These are phyloP conservation scores for Penicillium malachiteum DNA, from an alignment of 495 filamentous ascomycete species.

Conservation along the genomic window DNA sequence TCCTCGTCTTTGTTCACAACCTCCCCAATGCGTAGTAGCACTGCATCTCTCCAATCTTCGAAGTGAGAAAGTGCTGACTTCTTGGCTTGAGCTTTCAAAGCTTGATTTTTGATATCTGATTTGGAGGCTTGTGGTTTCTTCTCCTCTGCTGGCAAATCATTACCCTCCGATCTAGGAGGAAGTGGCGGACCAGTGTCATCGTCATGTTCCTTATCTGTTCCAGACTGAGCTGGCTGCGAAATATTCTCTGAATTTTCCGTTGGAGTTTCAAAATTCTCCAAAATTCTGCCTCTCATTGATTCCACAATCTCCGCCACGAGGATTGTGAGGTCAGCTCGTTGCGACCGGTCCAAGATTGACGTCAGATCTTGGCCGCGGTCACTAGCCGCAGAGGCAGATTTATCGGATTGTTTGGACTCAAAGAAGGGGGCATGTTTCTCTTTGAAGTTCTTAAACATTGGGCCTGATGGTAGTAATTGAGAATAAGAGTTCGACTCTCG, in stretches of 20 bases:
- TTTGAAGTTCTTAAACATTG: slow-evolving; percentile 45
- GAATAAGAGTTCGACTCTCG: background rate
- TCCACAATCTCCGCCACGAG: slow-evolving; percentile 44
- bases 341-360: slow-evolving; percentile 48
- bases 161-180: slow-evolving; percentile 17
- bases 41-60: slow-evolving; percentile 62
- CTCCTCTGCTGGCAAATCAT: background rate
- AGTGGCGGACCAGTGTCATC: slow-evolving; percentile 15
- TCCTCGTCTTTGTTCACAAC: slow-evolving; percentile 60
- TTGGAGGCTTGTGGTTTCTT: slow-evolving; percentile 8
- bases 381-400: slow-evolving; percentile 15
- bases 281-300: slow-evolving; percentile 44
- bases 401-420: slow-evolving; percentile 30
- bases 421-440: slow-evolving; percentile 37
- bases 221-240: slow-evolving; percentile 1
- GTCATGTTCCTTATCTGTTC: background rate
- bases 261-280: slow-evolving; percentile 39
- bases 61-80: slow-evolving; percentile 51
- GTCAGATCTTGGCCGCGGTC: slow-evolving; percentile 46
- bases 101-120: slow-evolving; percentile 1
- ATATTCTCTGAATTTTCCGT: background rate
- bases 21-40: slow-evolving; percentile 62
- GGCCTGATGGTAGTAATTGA: background rate
- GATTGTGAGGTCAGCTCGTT: slow-evolving; percentile 49
- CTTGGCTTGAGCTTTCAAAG: slow-evolving; percentile 26